phyloP scores from a whole-genome alignment of 495 filamentous ascomycete species.

The Clohesyomyces aquaticus region DNA sequence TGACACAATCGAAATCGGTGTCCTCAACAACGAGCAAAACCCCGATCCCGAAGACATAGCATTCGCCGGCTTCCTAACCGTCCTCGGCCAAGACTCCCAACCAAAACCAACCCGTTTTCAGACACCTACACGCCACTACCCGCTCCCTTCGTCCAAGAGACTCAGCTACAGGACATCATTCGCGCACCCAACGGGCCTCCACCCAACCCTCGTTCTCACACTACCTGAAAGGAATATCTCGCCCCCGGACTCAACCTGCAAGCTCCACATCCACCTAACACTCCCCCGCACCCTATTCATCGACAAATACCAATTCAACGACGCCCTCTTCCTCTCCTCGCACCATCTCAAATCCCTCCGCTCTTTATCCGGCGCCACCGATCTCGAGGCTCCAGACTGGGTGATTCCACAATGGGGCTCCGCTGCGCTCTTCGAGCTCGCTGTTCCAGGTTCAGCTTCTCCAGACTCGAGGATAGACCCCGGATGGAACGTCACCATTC shows the following conservation, averaged over 20 bases:
- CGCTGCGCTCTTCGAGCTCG: constrained; percentile 74
- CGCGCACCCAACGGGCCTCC: constrained; percentile 75
- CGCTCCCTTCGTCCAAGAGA: constrained; percentile 50
- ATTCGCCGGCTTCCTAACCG: constrained; percentile 76
- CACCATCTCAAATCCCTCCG: constrained; percentile 73
- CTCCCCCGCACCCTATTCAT: constrained; percentile 83
- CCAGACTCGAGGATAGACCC: constrained; percentile 24
- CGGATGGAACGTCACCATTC: constrained; percentile 75
- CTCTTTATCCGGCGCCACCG: constrained; percentile 75
- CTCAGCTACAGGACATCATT: constrained; percentile 58
- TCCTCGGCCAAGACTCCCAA: constrained; percentile 73
- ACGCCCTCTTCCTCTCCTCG: constrained; percentile 71
- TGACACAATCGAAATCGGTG: constrained; percentile 74
- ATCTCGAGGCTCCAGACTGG: constrained; percentile 93
- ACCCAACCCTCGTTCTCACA: constrained; percentile 69
- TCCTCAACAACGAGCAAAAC: constrained; percentile 70
- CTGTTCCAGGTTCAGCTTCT: constrained; percentile 49
- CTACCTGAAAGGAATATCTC: constrained; percentile 46
- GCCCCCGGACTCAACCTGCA: constrained; percentile 57
- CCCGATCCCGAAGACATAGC: constrained; percentile 71
- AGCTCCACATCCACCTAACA: constrained; percentile 80
- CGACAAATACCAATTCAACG: constrained; percentile 83
- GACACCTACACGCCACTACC: constrained; percentile 86
- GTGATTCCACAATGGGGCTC: constrained; percentile 78
- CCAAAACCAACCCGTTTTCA: constrained; percentile 78